A percentile compares a stretch with the other conserved stretches of the same genome.
Conservation (phyloP, 257 asterid genomes). For the Gentiana straminea region DNA sequence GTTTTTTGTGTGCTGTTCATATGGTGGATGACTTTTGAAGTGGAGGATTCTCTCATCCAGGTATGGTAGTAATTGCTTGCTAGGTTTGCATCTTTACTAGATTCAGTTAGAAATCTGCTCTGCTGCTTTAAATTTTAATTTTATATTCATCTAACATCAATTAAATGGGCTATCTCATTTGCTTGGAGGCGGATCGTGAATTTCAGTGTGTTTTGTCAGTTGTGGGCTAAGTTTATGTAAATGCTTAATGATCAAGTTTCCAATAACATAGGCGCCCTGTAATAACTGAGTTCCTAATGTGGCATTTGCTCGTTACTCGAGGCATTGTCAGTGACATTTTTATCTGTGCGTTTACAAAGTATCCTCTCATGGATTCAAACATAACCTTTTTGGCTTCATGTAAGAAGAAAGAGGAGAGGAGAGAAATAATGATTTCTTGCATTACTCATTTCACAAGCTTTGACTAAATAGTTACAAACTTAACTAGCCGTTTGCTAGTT, state of each 20-base stretch:
- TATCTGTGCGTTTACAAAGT: too few species aligned
- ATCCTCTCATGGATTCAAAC: too few species aligned
- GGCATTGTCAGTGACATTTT: too few species aligned
- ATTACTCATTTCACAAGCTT: too few species aligned
- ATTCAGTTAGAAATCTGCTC: not conserved
- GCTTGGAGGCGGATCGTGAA: not conserved
- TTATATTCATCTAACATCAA: not conserved
- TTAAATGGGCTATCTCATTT: not conserved
- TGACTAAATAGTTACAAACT: too few species aligned
- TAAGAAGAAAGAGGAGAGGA: too few species aligned
- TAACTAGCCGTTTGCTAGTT: too few species aligned
- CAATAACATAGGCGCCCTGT: too few species aligned
- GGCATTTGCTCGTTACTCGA: too few species aligned
- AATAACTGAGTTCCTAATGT: too few species aligned
- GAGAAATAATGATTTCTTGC: too few species aligned
- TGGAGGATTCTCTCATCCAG: conserved; percentile 3
- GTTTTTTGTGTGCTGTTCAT: not conserved
- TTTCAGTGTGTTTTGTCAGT: not conserved
- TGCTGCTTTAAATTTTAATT: not conserved
- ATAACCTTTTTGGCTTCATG: too few species aligned
- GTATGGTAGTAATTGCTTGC: not conserved
- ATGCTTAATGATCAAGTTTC: not conserved
- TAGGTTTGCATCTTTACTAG: not conserved
- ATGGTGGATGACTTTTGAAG: conserved; percentile 2
- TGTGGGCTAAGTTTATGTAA: not conserved